Base-by-base conservation (phyloP, 2,329 filamentous ascomycete genomes). In the Trichoderma gracile region DNA sequence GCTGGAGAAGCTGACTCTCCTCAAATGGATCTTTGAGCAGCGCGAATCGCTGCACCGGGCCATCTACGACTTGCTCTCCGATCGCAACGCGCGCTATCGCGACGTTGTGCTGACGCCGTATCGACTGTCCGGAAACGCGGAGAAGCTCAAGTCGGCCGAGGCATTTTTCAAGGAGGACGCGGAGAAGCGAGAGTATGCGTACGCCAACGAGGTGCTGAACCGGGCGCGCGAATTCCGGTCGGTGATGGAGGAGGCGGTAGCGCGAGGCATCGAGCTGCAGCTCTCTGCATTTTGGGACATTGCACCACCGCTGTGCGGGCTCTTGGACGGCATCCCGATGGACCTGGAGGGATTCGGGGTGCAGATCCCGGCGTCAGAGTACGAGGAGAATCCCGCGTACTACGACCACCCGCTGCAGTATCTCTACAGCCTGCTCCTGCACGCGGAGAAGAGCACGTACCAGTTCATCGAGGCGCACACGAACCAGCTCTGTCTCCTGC, bases 271-370 rank as follows among this genome's bases (percentile, higher is more conserved):
- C 12, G 93, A 97, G 74, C 86, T 92, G 63, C 95, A 98, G 77
- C 84, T 97, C 2, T 93, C 90, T 10, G 93, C 94, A 0, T 99
- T 98, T 75, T 99, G 95, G 95, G 95, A 99, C 73, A 96, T 98
- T 71, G 94, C 93, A 1, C 95, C 95, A 3, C 87, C 89, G 3
- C 83, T 99, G 0, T 83, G 89, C 27, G 84, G 88, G 17, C 81
- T 98, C 53, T 84, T 96, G 12, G 91, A 96, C 66, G 90, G 90
- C 71, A 88, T 97, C 23, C 93, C 93, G 0, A 74, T 78, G 1
- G 77, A 82, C 49, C 76, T 87, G 12, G 75, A 77, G 9, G 78
- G 76, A 6, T 93, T 96, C 76, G 81, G 86, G 23, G 84, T 97
- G 54, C 85, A 90, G 70, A 93, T 98, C 52, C 93, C 95, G 0